A percentile compares a stretch with the other conserved stretches of the same genome.
Evolutionary conservation across 129 eudicot genomes (phyloP).

Genomic region (Lactuca saligna): DNA sequence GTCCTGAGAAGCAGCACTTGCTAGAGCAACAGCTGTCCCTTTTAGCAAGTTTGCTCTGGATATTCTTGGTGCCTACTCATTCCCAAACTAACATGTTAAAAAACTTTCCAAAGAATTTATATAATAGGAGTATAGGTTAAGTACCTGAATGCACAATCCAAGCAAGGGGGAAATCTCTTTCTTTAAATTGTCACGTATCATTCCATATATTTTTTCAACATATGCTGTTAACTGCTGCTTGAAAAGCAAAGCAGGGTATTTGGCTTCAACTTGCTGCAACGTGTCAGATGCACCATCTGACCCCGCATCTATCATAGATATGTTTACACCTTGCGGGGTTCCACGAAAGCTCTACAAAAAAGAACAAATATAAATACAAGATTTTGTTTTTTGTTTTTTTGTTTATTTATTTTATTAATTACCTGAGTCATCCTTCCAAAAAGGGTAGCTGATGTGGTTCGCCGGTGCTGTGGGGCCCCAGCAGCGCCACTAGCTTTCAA

Average conservation of each 20-base stretch:
- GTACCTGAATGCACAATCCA: constrained; percentile 96
- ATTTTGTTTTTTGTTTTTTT: constrained; percentile 1
- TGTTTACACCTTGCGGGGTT: constrained; percentile 69
- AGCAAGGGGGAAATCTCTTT: constrained; percentile 90
- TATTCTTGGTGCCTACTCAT: constrained; percentile 88
- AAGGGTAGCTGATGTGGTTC: constrained; percentile 57
- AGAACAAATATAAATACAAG: constrained; percentile 11
- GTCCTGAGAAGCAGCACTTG: constrained; percentile 90
- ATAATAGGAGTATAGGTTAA: not conserved
- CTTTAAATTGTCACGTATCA: constrained; percentile 84
- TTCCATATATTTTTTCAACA: constrained; percentile 94
- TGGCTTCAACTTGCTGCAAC: constrained; percentile 84
- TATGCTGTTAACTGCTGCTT: constrained; percentile 95
- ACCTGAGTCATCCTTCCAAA: constrained; percentile 98
- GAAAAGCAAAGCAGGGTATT: constrained; percentile 92
- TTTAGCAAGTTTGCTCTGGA: constrained; percentile 78
- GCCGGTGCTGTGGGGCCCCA: constrained; percentile 76
- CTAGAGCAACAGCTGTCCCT: constrained; percentile 75
- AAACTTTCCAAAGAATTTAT: not conserved
- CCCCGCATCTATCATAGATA: constrained; percentile 56
- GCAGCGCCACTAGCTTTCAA: constrained; percentile 86
- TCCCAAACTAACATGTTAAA: not conserved
- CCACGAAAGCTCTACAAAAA: constrained; percentile 79
- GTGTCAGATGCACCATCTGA: constrained; percentile 47
- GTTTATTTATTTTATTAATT: constrained; percentile 1